Base-by-base conservation (phyloP, 202 grass and related monocot genomes). In the Setaria italica region DNA sequence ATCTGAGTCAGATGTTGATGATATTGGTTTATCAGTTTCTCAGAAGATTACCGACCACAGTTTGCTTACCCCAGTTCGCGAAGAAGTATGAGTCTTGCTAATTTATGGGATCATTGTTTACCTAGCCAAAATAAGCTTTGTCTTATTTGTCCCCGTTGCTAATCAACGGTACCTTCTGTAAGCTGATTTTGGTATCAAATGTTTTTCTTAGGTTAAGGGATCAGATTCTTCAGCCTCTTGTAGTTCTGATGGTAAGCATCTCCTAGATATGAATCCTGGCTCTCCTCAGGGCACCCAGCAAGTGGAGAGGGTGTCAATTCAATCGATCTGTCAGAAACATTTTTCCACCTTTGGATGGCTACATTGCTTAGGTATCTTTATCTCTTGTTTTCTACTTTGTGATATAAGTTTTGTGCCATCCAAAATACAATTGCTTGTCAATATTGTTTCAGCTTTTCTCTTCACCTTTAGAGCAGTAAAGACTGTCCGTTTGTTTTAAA, bases 1-100 rank as follows among this genome's bases (percentile, higher is more conserved):
- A 88, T 94, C 85, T 9, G 89, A 75, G 62, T 90, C 89, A 11
- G 94, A 97, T 58, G 72, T 77, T 67, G 89, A 93, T 82, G 94
- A 97, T 37, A 37, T 84, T 51, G 70, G 87, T 68, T 85, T 86
- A 46, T 88, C 87, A 84, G 75, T 79, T 69, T 34, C 82, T 74
- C 85, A 74, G 50, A 88, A 50, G 67, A 86, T 33, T 70, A 70
- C 65, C 20, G 86, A 95, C 17, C 80, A 88, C 88, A 42, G 65
- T 56, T 73, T 72, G 15, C 76, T 93, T 68, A 90, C 87, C 50
- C 91, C 90, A 77, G 88, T 97, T 85, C 62, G 35, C 59, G 91
- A 97, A 86, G 94, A 97, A 82, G 94, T 97, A 88, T 34, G 72
- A 74, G 50, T 19, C 79, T 7, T 64, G 25, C 64, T 35, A 34